Evolutionary conservation across 2,329 filamentous ascomycete species (phyloP), one percentile per base, ranked within the genome.

Genomic region (Sporothrix sp.): DNA sequence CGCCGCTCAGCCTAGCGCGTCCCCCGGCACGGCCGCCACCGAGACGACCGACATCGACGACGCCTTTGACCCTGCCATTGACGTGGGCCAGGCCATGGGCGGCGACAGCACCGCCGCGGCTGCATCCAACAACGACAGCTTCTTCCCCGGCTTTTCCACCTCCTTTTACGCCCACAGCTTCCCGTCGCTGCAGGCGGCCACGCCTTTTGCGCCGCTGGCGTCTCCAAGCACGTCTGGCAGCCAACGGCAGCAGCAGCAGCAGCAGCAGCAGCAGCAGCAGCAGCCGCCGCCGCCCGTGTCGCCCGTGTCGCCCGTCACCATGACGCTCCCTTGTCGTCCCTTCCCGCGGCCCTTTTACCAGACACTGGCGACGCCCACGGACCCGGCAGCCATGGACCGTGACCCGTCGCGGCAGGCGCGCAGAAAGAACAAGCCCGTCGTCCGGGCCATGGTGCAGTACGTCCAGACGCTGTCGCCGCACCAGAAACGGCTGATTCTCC

Each of bases 401-500:
- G 33, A 30, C 9, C 45, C 42, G 4, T 47, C 43, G 14, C 37
- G 48, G 20, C 16, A 14, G 38, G n/a, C 42, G 4, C 45, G 47
- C 48, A 32, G 36, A 10, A 46, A 36, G 20, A 49, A 39, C 40
- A 40, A 32, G 48, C 49, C 53, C 7, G 23, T 52, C 14, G 36
- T 57, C 6, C 47, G 33, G 9, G 46, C 46, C 32, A 51, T 57
- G 51, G 25, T 57, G 32, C 47, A 50, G 18, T 52, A 46, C 18
- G 49, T 58, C 40, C 36, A 51, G 35, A 39, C 23, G 3, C 50
- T 58, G 18, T 42, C 48, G 4, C 32, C 56, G 10, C 48, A 50
- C 33, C 50, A 58, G 40, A 54, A 55, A 44, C 48, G 49, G 11
- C 44, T 38, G 18, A 47, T 56, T 10, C 11, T 54, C 33, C 47